Conservation (phyloP, 352 stramenopile species). For the Pythium sukuiense region DNA sequence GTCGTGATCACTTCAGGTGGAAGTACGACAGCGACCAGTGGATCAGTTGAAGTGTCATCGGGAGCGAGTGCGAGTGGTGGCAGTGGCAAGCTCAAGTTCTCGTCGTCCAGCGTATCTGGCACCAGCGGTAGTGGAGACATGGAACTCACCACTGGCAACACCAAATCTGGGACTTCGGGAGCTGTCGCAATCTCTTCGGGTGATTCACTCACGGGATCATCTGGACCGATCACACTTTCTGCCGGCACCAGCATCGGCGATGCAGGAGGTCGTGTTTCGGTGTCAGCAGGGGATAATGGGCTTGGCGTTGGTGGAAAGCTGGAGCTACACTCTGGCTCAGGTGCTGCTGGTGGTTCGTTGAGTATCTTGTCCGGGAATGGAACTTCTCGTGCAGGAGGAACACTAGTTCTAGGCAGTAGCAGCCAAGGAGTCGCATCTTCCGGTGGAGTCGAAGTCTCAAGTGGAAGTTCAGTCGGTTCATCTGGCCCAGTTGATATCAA, state of each 20-base stretch:
- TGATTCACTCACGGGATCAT: constrained; percentile 1
- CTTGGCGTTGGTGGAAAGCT: constrained; percentile 31
- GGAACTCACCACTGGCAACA: constrained; percentile 4
- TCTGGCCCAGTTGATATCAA: constrained; percentile 23
- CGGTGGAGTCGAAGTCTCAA: constrained; percentile 3
- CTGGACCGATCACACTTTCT: constrained; percentile 14
- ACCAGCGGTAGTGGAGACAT: constrained; percentile 7
- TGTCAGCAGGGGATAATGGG: constrained; percentile 4
- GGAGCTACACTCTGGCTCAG: constrained; percentile 30
- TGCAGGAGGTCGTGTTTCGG: background rate
- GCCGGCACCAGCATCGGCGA: constrained; percentile 1
- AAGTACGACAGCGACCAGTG: constrained; percentile 12
- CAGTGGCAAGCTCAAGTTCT: constrained; percentile 12
- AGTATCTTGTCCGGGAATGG: constrained; percentile 10
- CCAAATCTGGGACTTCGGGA: constrained; percentile 3
- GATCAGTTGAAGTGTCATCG: constrained; percentile 3
- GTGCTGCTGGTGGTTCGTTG: constrained; percentile 11
- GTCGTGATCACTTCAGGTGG: constrained; percentile 33
- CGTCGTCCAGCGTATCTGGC: background rate
- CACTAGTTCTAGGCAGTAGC: constrained; percentile 14
- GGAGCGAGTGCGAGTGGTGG: constrained; percentile 1
- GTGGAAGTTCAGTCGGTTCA: constrained; percentile 17
- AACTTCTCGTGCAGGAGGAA: constrained; percentile 14
- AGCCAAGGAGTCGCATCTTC: constrained; percentile 13
- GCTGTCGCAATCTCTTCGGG: constrained; percentile 1